Base-by-base conservation (phyloP, 2,329 filamentous ascomycete genomes). In the Hypoxylon sp. region DNA sequence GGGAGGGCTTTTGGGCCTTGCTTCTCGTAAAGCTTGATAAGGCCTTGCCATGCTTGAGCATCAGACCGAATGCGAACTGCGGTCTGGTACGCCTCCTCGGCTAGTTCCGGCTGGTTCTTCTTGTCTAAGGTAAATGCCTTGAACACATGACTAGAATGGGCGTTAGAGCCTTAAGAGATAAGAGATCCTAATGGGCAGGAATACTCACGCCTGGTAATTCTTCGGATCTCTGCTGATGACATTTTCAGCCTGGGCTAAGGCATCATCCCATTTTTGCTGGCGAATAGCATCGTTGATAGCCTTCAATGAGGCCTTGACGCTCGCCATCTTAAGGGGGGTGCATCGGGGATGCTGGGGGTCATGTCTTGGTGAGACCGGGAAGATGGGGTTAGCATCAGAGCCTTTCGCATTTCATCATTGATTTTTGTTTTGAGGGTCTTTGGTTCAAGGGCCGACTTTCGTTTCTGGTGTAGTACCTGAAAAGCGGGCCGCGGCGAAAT, bases 21-120 rank as follows among this genome's bases (percentile, higher is more conserved):
- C 74, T 89, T 91, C 81, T 97, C 93, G 78, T 94, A 98, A 31
- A 98, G 81, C 76, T 91, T 92, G 79, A 96, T 88, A 50, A 99
- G 84, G 0, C 96, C 96, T 78, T 97, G 92, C 94, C 93, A 98
- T 72, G 92, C 92, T 75, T 95, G 92, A n/a, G 89, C 84, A 73
- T 98, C 94, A 0, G 90, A 88, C 71, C 93, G 95, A 68, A 93
- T 83, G 20, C 85, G 84, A 5, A 92, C 88, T 1, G 95, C 96
- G 33, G 87, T 85, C 44, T 86, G 84, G 79, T 98, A 98, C 1
- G 90, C 89, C 35, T 86, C 87, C 74, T 96, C 94, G 0, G 96
- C 90, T 44, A 93, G 91, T 6, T 92, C 89, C 6, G 86, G 81
- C 68, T 90, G 87, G 67, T 89, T 88, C 69, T 91, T 87, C 78